Base-by-base conservation (phyloP, 2,329 filamentous ascomycete species). In the Aspergillus sojae region DNA sequence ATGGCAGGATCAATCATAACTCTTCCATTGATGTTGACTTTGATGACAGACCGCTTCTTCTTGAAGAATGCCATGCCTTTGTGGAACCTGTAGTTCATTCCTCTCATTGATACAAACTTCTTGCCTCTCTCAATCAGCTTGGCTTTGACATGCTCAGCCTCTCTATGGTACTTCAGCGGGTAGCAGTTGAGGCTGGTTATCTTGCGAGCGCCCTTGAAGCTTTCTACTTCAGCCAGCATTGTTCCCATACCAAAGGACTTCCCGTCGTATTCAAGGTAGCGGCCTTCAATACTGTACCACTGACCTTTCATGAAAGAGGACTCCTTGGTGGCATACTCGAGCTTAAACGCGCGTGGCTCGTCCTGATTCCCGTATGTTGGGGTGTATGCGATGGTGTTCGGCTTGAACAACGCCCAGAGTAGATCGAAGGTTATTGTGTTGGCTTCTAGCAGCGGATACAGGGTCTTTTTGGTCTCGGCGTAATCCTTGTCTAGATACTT, bases 351-450 rank as follows among this genome's bases (percentile, higher is more conserved):
- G 19, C 92, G 87, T 2, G 92, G 91, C 70, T 95, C 89, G 45
- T 94, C 91, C 16, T 84, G 80, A 41, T 87, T 88, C 3, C 91
- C 91, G 66, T 96, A 96, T 0, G 91, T 94, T 0, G 88, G 86
- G 0, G 90, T 88, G 74, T 90, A 94, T 1, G 88, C 90, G 23
- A 96, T 86, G 0, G 91, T 93, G 70, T 93, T 91, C 0, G 93
- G 93, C 72, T 95, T 96, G 85, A 91, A 96, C 4, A 97, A 80
- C 0, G 93, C 92, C 93, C 93, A 96, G 1, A 96, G 81, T 2
- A 96, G 84, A 62, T 97, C 92, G 70, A 94, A 97, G 0, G 92
- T 96, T 74, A 96, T 96, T 52, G 93, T 88, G 10, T 92, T 92
- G 36, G 89, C 91, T 67, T 93, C 86, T 2, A 96, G 82, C 79